Evolutionary conservation across 1,284 basidiomycete species (phyloP), one percentile per base, ranked within the genome.

Genomic region (Malassezia vespertilionis): DNA sequence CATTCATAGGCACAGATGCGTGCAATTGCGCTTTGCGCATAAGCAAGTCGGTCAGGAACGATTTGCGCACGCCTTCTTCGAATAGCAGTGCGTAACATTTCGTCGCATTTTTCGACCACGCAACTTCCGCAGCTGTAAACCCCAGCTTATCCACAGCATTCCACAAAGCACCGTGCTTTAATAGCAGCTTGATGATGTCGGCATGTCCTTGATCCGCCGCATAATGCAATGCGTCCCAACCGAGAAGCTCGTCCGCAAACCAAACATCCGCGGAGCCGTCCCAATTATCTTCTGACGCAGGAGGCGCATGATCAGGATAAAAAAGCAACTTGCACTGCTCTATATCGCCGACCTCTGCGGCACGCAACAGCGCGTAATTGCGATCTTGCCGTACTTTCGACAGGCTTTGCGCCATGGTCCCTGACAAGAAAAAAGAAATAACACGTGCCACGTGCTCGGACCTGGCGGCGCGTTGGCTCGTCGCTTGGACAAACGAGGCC

Each of bases 101-200:
- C 2, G 51, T 57, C 35, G 65, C 44, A 37, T 70, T 70, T 27
- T 54, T 38, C 32, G 59, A 61, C 53, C 53, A 63, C 2, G 67
- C 67, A 1, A 69, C 49, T 33, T 70, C 63, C 0, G 59, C 67
- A 5, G 67, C 64, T 3, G 67, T 67, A 14, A 46, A 40, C 6
- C 67, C 65, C 12, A 62, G 44, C 0, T 41, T 36, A 34, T 70
- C 67, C 8, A 69, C 64, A 15, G 52, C 42, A 47, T 93, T 95
- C 91, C 91, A 97, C 0, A 89, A 69, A 0, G 87, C 89, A 2
- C 91, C 89, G 43, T 80, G 76, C n/a, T 80, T 75, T 23, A 97
- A 75, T 33, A 96, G 74, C 4, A 78, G 64, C 46, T 77, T 76
- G 7, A 85, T 75, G 5, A 89, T 72, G 8, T 77, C 75, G 2